These are phyloP conservation scores for Cadophora luteo-olivacea DNA, from an alignment of 2,329 filamentous ascomycete genomes.

Conservation along the genomic window DNA sequence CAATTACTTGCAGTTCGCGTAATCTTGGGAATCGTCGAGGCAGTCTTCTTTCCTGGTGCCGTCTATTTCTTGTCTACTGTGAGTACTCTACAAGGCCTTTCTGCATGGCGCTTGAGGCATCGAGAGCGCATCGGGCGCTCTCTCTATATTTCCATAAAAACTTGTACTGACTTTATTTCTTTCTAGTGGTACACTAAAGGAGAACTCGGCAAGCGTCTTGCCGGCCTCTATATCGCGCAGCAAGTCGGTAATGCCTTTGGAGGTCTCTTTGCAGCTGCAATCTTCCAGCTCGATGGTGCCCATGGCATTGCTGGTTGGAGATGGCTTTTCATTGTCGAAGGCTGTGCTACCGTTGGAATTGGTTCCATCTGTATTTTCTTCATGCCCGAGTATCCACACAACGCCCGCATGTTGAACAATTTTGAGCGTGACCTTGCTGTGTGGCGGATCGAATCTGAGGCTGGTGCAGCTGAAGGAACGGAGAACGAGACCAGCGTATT, in stretches of 20 bases:
- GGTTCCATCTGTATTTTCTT: constrained; percentile 45
- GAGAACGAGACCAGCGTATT: constrained; percentile 43
- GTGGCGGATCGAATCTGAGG: constrained; percentile 46
- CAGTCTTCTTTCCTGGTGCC: constrained; percentile 42
- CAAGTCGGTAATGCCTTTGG: constrained; percentile 53
- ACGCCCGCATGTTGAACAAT: constrained; percentile 46
- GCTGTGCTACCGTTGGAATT: constrained; percentile 50
- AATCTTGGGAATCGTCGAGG: constrained; percentile 40
- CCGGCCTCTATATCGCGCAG: constrained; percentile 47
- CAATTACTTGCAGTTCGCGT: constrained; percentile 47
- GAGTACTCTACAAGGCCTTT: not conserved
- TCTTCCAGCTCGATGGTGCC: constrained; percentile 54
- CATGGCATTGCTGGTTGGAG: constrained; percentile 56
- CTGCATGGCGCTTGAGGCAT: not conserved
- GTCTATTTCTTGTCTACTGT: constrained; percentile 47
- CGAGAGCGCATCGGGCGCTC: too few relatives aligned
- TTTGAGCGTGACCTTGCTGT: constrained; percentile 38
- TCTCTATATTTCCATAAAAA: not conserved
- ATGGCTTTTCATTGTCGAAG: constrained; percentile 57
- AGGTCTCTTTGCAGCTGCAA: constrained; percentile 55
- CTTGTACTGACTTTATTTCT: not conserved
- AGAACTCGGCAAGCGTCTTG: constrained; percentile 48
- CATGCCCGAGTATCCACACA: constrained; percentile 50
- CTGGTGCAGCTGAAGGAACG: constrained; percentile 48
- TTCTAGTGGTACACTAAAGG: constrained; percentile 47